Conservation (phyloP, 1,284 basidiomycete species). For the Schizopora paradoxa region DNA sequence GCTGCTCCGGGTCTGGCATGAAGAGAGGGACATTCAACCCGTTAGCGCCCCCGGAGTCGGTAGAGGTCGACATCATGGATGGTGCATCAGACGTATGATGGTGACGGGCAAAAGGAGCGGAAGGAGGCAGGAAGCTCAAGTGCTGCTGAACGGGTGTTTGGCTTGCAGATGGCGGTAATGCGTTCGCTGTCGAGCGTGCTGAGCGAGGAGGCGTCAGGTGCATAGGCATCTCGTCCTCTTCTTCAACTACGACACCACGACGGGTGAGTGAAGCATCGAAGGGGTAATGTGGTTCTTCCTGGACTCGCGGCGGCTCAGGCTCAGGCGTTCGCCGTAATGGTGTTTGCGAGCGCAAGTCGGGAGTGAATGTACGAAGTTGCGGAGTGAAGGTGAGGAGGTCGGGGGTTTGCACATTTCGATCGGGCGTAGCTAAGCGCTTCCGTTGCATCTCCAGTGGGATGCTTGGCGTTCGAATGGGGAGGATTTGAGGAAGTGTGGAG, state of each 20-base stretch:
- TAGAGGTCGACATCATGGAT: constrained; percentile 41
- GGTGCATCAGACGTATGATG: constrained; percentile 49
- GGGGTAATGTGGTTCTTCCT: constrained; percentile 31
- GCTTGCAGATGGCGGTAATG: constrained; percentile 31
- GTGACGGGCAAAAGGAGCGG: constrained; percentile 29
- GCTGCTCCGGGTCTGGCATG: constrained; percentile 36
- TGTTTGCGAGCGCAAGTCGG: neutral
- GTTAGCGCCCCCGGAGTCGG: constrained; percentile 27
- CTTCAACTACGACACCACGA: constrained; percentile 65
- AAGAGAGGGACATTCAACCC: constrained; percentile 39
- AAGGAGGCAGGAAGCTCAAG: no score
- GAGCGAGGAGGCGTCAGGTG: constrained; percentile 20
- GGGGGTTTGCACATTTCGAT: no score
- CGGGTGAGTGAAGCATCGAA: constrained; percentile 41
- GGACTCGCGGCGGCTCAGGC: no score
- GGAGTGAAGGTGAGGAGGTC: no score
- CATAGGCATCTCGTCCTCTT: constrained; percentile 52
- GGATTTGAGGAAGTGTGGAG: no score
- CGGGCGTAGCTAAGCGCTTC: no score
- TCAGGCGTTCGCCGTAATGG: neutral
- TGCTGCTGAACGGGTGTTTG: constrained; percentile 28
- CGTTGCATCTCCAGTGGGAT: constrained; percentile 13
- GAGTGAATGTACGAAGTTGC: no score
- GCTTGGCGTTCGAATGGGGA: constrained; percentile 13
- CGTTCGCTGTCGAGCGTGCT: constrained; percentile 22